Evolutionary conservation across 2,329 filamentous ascomycete species (phyloP).

Genomic region (Beauveria asiatica): DNA sequence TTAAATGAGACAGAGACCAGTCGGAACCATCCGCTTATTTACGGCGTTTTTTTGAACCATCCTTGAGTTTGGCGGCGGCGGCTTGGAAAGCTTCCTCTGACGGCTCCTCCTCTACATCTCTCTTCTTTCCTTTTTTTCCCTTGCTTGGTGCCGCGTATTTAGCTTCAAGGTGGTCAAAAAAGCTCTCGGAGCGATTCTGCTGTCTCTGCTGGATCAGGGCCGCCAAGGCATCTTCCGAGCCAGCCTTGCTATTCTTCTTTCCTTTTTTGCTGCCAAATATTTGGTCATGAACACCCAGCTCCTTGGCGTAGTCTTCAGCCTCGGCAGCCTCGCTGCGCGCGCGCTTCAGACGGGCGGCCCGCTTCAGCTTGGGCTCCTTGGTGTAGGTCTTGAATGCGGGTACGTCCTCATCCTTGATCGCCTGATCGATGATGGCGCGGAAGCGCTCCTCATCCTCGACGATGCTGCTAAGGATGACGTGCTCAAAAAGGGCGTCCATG

Average conservation of each 20-base stretch:
- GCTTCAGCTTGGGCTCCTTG: constrained; percentile 60
- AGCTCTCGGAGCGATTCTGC: constrained; percentile 48
- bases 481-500: constrained; percentile 69
- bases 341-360: constrained; percentile 47
- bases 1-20: neutral
- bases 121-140: constrained; percentile 32
- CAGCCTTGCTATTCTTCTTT: constrained; percentile 27
- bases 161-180: constrained; percentile 66
- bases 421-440: constrained; percentile 68
- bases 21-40: neutral
- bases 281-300: constrained; percentile 66
- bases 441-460: constrained; percentile 81
- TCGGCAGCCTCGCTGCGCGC: constrained; percentile 62
- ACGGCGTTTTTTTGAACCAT: constrained; percentile 20
- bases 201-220: constrained; percentile 69
- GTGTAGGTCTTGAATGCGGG: constrained; percentile 59
- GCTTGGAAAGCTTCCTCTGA: constrained; percentile 54
- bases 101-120: constrained; percentile 52
- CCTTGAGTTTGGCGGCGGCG: constrained; percentile 41
- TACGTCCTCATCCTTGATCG: constrained; percentile 63
- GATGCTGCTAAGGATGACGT: constrained; percentile 79
- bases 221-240: constrained; percentile 50
- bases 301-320: constrained; percentile 66
- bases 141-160: constrained; percentile 54
- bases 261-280: constrained; percentile 48